Conservation (phyloP, 331 rosid genomes). For the Phaseolus coccineus region DNA sequence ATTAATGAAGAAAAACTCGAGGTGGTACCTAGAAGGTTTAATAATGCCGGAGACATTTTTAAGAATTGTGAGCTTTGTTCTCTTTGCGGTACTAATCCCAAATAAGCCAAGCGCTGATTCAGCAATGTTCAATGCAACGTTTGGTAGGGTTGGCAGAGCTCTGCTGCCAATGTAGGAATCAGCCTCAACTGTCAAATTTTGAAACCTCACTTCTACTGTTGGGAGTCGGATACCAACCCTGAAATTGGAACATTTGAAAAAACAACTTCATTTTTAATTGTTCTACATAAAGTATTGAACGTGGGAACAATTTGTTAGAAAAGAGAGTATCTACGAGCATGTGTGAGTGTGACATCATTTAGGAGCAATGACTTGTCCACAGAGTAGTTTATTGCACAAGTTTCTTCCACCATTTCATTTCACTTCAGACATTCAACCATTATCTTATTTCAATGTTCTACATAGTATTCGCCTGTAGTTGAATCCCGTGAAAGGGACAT, state of each 20-base stretch:
- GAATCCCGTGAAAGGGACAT: background rate
- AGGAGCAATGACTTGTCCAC: too few relatives aligned
- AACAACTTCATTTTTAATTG: background rate
- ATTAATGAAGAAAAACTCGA: background rate
- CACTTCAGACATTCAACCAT: background rate
- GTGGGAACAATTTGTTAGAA: background rate
- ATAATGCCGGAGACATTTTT: constrained; percentile 78
- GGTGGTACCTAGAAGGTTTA: constrained; percentile 80
- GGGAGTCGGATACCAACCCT: constrained; percentile 94
- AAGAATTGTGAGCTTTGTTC: constrained; percentile 77
- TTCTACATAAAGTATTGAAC: background rate
- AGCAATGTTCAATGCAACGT: constrained; percentile 60
- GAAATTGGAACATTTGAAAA: constrained; percentile 25
- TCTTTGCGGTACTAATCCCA: constrained; percentile 66
- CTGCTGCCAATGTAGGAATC: constrained; percentile 72
- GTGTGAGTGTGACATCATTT: background rate
- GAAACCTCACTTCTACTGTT: constrained; percentile 78
- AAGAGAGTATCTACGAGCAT: background rate
- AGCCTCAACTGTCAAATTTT: constrained; percentile 71
- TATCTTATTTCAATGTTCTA: too few relatives aligned
- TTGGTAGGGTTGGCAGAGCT: constrained; percentile 88
- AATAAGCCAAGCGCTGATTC: constrained; percentile 69
- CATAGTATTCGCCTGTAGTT: too few relatives aligned
- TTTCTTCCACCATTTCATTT: background rate
- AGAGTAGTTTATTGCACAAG: background rate